Percentiles rank a stretch among this genome's conserved stretches.
These are phyloP conservation scores for Mortierella sp. DNA, from an alignment of 371 early-diverging fungal species.

Conservation along the genomic window DNA sequence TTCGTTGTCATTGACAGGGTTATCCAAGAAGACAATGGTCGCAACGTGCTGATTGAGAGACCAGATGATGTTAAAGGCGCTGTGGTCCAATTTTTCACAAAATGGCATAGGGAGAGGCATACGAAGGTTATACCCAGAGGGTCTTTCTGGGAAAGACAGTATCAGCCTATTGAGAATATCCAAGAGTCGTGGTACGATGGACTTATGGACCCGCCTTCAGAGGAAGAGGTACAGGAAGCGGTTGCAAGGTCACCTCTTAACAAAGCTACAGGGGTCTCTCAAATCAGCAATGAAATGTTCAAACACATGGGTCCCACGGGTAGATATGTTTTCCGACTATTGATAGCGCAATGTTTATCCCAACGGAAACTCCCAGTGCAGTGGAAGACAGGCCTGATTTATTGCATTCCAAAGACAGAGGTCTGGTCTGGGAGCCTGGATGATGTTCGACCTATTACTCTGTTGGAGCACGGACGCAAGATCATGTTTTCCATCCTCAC, in stretches of 20 bases:
- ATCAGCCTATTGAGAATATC: constrained; percentile 9
- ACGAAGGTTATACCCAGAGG: background rate
- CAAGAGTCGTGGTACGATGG: constrained; percentile 1
- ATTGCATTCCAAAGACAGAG: constrained; percentile 25
- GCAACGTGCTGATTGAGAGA: no score
- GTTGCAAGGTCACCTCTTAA: background rate
- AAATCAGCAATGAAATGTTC: constrained; percentile 2
- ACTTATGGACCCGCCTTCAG: constrained; percentile 10
- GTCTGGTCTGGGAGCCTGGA: constrained; percentile 13
- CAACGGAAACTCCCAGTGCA: background rate
- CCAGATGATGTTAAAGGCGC: no score
- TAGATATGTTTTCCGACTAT: background rate
- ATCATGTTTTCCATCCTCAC: constrained; percentile 26
- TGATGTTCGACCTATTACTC: constrained; percentile 24
- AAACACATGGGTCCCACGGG: background rate
- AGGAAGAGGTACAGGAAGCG: background rate
- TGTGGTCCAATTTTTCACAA: background rate
- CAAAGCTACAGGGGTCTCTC: constrained; percentile 16
- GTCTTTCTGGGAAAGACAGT: constrained; percentile 3
- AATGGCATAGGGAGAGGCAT: constrained; percentile 19
- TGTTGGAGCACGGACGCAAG: constrained; percentile 28
- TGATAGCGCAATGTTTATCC: constrained; percentile 7
- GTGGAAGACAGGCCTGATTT: constrained; percentile 21
- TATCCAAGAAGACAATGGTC: no score
- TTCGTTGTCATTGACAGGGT: no score